Conservation (phyloP, 495 filamentous ascomycete species). For the Gamarada debralockiae region DNA sequence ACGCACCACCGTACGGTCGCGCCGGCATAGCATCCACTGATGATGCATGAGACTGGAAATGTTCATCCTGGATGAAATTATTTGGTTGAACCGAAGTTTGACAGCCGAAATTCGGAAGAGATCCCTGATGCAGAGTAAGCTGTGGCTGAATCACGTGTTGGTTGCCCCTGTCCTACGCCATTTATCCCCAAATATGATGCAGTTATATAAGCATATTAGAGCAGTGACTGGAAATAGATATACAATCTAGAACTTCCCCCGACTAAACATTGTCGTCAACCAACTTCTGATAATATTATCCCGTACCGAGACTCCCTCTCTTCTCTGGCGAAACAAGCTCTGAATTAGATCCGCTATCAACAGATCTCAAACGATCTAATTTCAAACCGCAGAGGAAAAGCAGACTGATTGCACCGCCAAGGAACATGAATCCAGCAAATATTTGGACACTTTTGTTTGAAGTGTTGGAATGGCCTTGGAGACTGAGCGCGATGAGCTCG, state of each 20-base stretch:
- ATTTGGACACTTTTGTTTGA: slow-evolving; percentile 57
- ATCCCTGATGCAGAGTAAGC: background rate
- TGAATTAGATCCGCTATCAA: background rate
- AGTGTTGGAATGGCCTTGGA: slow-evolving; percentile 41
- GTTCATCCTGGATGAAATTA: background rate
- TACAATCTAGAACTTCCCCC: background rate
- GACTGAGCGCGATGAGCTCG: slow-evolving; percentile 64
- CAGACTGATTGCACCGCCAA: slow-evolving; percentile 49
- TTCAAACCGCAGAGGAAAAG: background rate
- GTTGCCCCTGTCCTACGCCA: background rate
- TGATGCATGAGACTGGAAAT: background rate
- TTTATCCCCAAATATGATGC: background rate
- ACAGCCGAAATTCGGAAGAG: background rate
- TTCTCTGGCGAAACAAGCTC: background rate
- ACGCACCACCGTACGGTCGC: background rate
- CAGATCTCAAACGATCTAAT: background rate
- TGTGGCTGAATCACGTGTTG: background rate
- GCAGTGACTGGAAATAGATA: background rate
- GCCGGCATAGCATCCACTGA: background rate
- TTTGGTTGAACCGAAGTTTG: background rate
- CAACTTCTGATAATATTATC: background rate
- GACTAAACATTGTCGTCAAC: background rate
- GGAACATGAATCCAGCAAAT: slow-evolving; percentile 59
- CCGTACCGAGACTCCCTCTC: background rate
- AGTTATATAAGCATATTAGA: background rate